Base-by-base conservation (phyloP, 495 filamentous ascomycete species). In the Penicillium canescens region DNA sequence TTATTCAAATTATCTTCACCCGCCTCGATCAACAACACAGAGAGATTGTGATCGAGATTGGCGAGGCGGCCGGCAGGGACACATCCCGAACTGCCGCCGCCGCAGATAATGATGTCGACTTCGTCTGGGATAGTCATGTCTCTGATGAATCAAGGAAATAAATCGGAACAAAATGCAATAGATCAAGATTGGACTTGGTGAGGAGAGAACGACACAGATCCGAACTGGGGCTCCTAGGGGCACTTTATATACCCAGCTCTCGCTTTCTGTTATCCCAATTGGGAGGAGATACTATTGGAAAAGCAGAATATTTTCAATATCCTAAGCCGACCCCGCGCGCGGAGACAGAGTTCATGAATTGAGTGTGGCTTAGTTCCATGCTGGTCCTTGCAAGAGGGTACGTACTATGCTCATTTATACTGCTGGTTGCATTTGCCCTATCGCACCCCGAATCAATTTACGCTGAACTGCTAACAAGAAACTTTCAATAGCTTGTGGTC, bases 81-180 rank as follows among this genome's bases (percentile, higher is more conserved):
- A 69, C 87, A 91, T 16, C 85, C 87, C 52, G 82, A 79, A 54
- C 85, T 86, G 16, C 81, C 80, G 65, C 89, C 89, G 57, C 89
- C 89, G 62, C 85, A 87, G 50, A 93, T 86, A 59, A 93, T 92
- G 54, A 93, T 90, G 63, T 93, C 89, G 56, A 91, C 87, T 72
- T 92, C 88, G 28, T 88, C 85, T 16, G 73, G 61, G 53, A 74
- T 63, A 44, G 73, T 63, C 75, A 78, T 71, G 13, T 10, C 8
- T 41, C 2, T 4, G 4, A 31, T 24, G 8, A 42, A 14, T 14
- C 10, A 41, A 33, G 4, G 3, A 3, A n/a, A n/a, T 5, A n/a
- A 6, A 8, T 36, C n/a, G 1, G 8, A 18, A 1, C 4, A 36
- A 35, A 14, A 0, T 47, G 23, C 23, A 24, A 6, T 24, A 26